Conservation (phyloP, 2,329 filamentous ascomycete species). For the Colletotrichum cereale region DNA sequence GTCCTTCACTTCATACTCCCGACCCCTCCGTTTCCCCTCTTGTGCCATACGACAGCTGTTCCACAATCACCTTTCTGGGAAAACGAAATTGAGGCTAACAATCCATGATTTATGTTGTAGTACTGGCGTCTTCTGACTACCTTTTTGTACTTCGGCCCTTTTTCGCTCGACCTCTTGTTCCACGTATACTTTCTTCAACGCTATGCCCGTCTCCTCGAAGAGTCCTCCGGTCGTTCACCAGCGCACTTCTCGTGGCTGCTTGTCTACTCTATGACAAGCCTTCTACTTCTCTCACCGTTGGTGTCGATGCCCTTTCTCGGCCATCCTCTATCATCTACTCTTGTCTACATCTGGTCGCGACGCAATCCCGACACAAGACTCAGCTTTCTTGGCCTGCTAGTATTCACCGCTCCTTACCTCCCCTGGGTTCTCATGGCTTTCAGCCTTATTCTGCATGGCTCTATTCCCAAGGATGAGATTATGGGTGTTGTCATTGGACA, state of each 20-base stretch:
- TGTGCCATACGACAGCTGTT: not conserved
- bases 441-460: conserved; percentile 90
- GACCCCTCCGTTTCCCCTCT: conserved; percentile 18
- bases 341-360: conserved; percentile 98
- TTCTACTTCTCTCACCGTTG: conserved; percentile 86
- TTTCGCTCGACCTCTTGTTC: conserved; percentile 94
- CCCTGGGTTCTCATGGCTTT: conserved; percentile 97
- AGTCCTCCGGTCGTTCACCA: conserved; percentile 90
- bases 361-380: conserved; percentile 92
- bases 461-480: conserved; percentile 93
- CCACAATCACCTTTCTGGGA: not conserved
- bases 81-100: conserved; percentile 29
- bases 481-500: conserved; percentile 96
- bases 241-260: conserved; percentile 97
- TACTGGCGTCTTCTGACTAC: conserved; percentile 98
- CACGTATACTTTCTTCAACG: conserved; percentile 98
- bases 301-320: conserved; percentile 94
- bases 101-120: conserved; percentile 58
- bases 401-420: conserved; percentile 93
- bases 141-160: conserved; percentile 96
- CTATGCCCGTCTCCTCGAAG: conserved; percentile 94
- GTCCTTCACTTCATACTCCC: conserved; percentile 44
- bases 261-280: conserved; percentile 82
- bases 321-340: conserved; percentile 89
- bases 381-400: conserved; percentile 88